Percentiles rank a stretch among this genome's conserved stretches.
These are phyloP conservation scores for Glycine tomentella DNA, from an alignment of 306 rosid genomes.

Conservation along the genomic window DNA sequence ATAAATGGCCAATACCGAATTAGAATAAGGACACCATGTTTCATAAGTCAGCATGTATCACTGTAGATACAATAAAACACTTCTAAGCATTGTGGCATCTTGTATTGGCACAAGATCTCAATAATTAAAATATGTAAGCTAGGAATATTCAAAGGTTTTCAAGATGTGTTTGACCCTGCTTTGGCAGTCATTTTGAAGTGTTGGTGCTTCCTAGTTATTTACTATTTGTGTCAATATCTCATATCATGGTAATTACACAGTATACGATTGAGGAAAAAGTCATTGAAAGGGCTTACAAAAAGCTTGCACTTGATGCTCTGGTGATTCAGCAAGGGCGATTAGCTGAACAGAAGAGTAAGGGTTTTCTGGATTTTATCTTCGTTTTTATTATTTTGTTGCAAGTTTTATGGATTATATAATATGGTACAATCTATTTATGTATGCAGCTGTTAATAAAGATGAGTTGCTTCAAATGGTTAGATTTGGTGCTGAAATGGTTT, in stretches of 20 bases:
- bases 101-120: background rate
- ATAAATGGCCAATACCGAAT: background rate
- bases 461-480: constrained; percentile 98
- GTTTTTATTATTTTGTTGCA: background rate
- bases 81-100: background rate
- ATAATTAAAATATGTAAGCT: background rate
- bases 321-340: constrained; percentile 98
- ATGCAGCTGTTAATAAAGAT: constrained; percentile 96
- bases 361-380: background rate
- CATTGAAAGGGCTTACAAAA: constrained; percentile 98
- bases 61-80: constrained; percentile 24
- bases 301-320: constrained; percentile 99
- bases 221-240: constrained; percentile 22
- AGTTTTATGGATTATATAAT: constrained; percentile 7
- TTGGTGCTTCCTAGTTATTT: constrained; percentile 23
- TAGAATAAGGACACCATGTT: background rate
- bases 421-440: constrained; percentile 23
- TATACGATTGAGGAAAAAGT: constrained; percentile 97
- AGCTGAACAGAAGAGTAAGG: constrained; percentile 95
- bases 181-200: constrained; percentile 2
- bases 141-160: background rate
- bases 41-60: constrained; percentile 1
- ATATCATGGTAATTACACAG: constrained; percentile 51
- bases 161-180: background rate
- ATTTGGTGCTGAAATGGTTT: constrained; percentile 99